Conservation (phyloP, 352 stramenopile species). For the Pythium vanterpoolii region DNA sequence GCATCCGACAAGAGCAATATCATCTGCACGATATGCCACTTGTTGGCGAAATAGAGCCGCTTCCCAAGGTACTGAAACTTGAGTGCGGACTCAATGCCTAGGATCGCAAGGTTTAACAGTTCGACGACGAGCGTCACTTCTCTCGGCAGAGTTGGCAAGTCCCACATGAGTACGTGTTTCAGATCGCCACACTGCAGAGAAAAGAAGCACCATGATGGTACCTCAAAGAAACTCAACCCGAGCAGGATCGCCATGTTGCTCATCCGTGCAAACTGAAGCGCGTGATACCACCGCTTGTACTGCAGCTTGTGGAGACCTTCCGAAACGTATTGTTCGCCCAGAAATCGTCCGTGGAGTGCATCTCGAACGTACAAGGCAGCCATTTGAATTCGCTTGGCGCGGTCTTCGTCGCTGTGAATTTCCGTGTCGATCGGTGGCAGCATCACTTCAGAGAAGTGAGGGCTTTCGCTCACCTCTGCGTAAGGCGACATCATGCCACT, state of each 20-base stretch:
- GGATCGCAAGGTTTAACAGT: constrained; percentile 36
- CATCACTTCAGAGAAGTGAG: constrained; percentile 2
- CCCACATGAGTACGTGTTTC: constrained; percentile 30
- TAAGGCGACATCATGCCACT: neutral
- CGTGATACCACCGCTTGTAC: constrained; percentile 53
- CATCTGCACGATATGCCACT: constrained; percentile 52
- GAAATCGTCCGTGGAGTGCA: constrained; percentile 40
- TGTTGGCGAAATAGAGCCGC: constrained; percentile 50
- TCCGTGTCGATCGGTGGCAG: constrained; percentile 1
- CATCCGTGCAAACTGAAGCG: constrained; percentile 34
- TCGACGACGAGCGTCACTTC: constrained; percentile 36
- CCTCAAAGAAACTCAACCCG: constrained; percentile 48
- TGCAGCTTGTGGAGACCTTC: constrained; percentile 42
- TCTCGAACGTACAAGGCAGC: constrained; percentile 47
- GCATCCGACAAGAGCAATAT: constrained; percentile 39
- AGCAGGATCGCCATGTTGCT: constrained; percentile 50
- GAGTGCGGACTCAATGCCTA: constrained; percentile 40
- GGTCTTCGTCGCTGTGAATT: constrained; percentile 17
- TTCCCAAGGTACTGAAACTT: constrained; percentile 50
- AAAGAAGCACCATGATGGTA: constrained; percentile 59
- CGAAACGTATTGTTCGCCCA: constrained; percentile 46
- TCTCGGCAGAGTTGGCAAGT: constrained; percentile 32
- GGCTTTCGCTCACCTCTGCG: neutral
- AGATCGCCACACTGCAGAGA: constrained; percentile 30
- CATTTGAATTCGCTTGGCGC: constrained; percentile 32